Evolutionary conservation across 1,284 basidiomycete genomes (phyloP).

Genomic region (Cryptococcus jaspeensis): DNA sequence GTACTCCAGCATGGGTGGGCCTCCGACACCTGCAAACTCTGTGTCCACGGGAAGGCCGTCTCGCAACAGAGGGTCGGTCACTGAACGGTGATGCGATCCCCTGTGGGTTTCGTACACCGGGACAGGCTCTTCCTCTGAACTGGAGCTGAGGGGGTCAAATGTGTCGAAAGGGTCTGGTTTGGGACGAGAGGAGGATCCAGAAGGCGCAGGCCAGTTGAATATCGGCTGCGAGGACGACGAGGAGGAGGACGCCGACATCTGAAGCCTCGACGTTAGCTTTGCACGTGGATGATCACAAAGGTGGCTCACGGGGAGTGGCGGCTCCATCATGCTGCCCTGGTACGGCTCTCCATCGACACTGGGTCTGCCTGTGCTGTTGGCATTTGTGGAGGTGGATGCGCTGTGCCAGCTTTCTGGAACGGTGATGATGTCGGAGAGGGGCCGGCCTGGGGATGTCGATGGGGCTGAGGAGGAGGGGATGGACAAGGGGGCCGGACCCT

Average conservation of each 20-base stretch:
- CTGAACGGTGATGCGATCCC: conserved; percentile 8
- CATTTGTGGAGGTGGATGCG: conserved; percentile 2
- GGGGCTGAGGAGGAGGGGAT: conserved; percentile 9
- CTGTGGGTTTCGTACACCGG: not conserved
- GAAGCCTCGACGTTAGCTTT: not conserved
- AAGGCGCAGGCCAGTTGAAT: conserved; percentile 27
- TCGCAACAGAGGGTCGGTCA: conserved; percentile 18
- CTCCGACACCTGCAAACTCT: conserved; percentile 13
- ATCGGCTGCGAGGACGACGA: conserved; percentile 33
- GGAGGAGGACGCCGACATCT: conserved; percentile 39
- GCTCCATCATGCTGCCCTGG: conserved; percentile 4
- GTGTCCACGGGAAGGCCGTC: conserved; percentile 22
- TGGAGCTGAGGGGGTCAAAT: conserved; percentile 39
- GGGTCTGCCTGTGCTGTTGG: not conserved
- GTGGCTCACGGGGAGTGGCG: not conserved
- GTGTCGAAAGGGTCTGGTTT: conserved; percentile 38
- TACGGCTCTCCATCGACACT: conserved; percentile 8
- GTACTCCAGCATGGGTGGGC: conserved; percentile 8
- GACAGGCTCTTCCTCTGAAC: conserved; percentile 23
- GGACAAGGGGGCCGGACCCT: conserved; percentile 1
- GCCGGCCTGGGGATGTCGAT: conserved; percentile 7
- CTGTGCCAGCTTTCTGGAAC: conserved; percentile 12
- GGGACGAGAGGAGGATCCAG: conserved; percentile 4
- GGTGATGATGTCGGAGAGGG: conserved; percentile 15
- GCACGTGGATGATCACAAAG: too few relatives aligned